Conservation (phyloP, 1,284 basidiomycete genomes). For the Puccinia polysora region DNA sequence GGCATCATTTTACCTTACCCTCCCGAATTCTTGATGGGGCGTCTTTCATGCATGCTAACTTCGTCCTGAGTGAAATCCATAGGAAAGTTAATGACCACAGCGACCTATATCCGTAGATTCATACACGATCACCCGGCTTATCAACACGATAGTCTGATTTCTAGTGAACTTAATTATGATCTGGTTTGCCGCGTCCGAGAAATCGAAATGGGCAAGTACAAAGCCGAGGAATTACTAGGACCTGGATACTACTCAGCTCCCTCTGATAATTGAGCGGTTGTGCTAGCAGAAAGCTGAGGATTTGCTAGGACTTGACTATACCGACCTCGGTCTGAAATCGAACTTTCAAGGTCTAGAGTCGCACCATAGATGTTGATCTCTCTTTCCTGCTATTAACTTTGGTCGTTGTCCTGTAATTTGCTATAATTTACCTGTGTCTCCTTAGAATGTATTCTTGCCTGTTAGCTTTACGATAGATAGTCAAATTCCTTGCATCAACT, state of each 20-base stretch:
- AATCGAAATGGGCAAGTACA: slow-evolving; percentile 57
- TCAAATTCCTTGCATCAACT: too few relatives aligned
- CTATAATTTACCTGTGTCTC: too few relatives aligned
- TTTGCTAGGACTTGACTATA: too few relatives aligned
- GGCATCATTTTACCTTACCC: background rate
- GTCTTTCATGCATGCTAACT: background rate
- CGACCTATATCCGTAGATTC: slow-evolving; percentile 88
- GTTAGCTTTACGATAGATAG: too few relatives aligned
- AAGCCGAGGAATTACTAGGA: slow-evolving; percentile 28
- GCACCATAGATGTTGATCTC: too few relatives aligned
- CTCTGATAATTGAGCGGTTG: background rate
- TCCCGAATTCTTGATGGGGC: background rate
- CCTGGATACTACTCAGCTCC: slow-evolving; percentile 8
- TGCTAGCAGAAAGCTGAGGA: too few relatives aligned
- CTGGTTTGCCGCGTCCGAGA: slow-evolving; percentile 83
- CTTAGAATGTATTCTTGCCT: too few relatives aligned
- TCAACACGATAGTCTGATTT: slow-evolving; percentile 83
- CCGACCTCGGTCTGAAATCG: too few relatives aligned
- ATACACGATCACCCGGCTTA: slow-evolving; percentile 83
- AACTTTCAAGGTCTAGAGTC: too few relatives aligned
- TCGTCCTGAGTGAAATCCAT: background rate
- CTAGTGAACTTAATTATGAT: slow-evolving; percentile 88
- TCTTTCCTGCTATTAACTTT: too few relatives aligned
- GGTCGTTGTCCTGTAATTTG: too few relatives aligned
- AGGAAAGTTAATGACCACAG: slow-evolving; percentile 82